phyloP scores from a whole-genome alignment of 225 moss, liverwort and hornwort species.

The Ulota crispa region DNA sequence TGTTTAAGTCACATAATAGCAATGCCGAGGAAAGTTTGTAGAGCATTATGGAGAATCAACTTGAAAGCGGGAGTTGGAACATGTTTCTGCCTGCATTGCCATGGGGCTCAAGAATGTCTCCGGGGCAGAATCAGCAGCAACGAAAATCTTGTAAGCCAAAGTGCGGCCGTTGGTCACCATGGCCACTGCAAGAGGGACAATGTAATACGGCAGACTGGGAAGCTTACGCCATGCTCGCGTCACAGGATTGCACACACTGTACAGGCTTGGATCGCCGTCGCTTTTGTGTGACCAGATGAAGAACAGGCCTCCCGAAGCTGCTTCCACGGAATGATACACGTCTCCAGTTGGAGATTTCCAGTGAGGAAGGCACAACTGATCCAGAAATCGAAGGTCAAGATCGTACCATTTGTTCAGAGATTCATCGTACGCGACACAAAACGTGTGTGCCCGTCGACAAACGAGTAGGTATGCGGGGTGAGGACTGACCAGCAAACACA shows the following conservation, averaged over 20 bases:
- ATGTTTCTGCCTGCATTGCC: slow-evolving; percentile 48
- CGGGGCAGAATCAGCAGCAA: slow-evolving; percentile 53
- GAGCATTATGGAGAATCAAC: slow-evolving; percentile 11
- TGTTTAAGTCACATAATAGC: background rate
- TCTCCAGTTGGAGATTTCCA: slow-evolving; percentile 42
- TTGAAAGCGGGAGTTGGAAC: slow-evolving; percentile 9
- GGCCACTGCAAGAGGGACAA: slow-evolving; percentile 59
- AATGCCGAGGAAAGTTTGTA: background rate
- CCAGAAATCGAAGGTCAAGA: slow-evolving; percentile 49
- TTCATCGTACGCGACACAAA: slow-evolving; percentile 48
- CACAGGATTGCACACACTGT: slow-evolving; percentile 57
- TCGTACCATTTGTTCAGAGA: slow-evolving; percentile 47
- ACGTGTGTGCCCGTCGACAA: slow-evolving; percentile 61
- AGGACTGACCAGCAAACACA: slow-evolving; percentile 37
- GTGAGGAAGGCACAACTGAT: slow-evolving; percentile 39
- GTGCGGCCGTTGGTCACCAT: slow-evolving; percentile 41
- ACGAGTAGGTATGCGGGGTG: slow-evolving; percentile 46
- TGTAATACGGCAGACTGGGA: slow-evolving; percentile 42
- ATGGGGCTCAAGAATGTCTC: slow-evolving; percentile 54
- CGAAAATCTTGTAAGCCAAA: slow-evolving; percentile 51
- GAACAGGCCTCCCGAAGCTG: slow-evolving; percentile 45
- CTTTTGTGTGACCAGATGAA: slow-evolving; percentile 60
- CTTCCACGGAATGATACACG: slow-evolving; percentile 58
- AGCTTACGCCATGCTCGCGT: slow-evolving; percentile 52
- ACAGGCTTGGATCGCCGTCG: slow-evolving; percentile 49